These are phyloP conservation scores for Dactylellina parvicollis DNA, from an alignment of 2,329 filamentous ascomycete genomes.

Conservation along the genomic window DNA sequence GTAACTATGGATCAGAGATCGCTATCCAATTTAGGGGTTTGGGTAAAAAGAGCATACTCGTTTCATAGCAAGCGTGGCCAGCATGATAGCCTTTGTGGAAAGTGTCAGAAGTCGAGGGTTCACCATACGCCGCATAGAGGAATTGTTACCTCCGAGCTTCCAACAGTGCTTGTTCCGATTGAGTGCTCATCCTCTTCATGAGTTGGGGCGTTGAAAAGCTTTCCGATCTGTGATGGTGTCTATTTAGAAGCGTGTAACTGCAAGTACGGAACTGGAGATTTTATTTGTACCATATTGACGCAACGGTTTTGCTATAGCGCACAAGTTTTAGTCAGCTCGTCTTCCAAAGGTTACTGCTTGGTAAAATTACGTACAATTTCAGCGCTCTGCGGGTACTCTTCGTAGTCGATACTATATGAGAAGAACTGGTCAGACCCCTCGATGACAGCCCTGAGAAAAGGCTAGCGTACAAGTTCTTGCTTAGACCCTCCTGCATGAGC, in stretches of 20 bases:
- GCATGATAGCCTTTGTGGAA: constrained; percentile 73
- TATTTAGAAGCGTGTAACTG: not conserved
- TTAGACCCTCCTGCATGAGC: constrained; percentile 90
- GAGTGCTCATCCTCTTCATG: constrained; percentile 69
- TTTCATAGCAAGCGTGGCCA: constrained; percentile 90
- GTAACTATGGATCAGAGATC: not conserved
- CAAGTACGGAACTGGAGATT: not conserved
- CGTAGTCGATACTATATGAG: constrained; percentile 73
- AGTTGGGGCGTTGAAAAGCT: constrained; percentile 82
- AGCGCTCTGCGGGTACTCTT: constrained; percentile 82
- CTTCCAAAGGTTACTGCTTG: not conserved
- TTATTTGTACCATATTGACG: constrained; percentile 72
- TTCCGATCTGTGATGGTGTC: constrained; percentile 69
- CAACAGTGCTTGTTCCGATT: constrained; percentile 87
- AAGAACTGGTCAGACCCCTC: not conserved
- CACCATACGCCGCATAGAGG: constrained; percentile 62
- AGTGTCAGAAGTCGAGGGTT: not conserved
- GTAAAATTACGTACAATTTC: constrained; percentile 67
- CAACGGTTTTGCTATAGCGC: constrained; percentile 77
- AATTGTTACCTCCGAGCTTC: constrained; percentile 74
- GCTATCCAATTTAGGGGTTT: not conserved
- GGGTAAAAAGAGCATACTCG: constrained; percentile 65
- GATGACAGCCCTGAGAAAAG: not conserved
- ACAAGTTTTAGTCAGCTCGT: not conserved
- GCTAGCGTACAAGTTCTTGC: constrained; percentile 78